Evolutionary conservation across 1,284 basidiomycete species (phyloP).

Genomic region (Trametes polyzona): DNA sequence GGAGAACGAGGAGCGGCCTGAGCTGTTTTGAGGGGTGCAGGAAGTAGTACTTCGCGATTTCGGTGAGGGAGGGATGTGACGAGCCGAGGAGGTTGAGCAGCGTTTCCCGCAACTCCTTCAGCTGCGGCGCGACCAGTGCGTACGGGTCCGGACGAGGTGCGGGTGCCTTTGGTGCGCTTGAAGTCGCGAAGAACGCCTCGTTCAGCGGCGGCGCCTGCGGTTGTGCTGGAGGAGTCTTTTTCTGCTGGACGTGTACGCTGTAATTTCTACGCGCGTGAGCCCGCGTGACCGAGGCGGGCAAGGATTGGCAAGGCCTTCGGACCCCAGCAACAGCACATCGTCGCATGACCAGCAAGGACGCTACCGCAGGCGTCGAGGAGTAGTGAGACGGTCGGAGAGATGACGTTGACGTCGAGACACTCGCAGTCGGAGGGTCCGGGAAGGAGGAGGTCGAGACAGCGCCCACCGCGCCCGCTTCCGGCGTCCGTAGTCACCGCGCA

Average conservation of each 20-base stretch:
- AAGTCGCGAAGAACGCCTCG: conserved; percentile 19
- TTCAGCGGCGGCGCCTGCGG: conserved; percentile 19
- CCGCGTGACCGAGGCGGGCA: conserved; percentile 31
- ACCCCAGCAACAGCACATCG: conserved; percentile 37
- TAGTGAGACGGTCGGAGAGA: conserved; percentile 4
- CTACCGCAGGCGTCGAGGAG: conserved; percentile 25
- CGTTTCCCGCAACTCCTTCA: conserved; percentile 74
- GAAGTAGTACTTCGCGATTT: conserved; percentile 95
- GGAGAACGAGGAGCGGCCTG: conserved; percentile 87
- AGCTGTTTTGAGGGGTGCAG: conserved; percentile 88
- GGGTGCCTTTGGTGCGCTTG: conserved; percentile 21
- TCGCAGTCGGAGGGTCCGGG: conserved; percentile 3
- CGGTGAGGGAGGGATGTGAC: conserved; percentile 85
- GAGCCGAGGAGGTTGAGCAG: conserved; percentile 86
- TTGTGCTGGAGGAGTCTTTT: conserved; percentile 24
- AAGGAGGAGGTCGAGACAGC: conserved; percentile 12
- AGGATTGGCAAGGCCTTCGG: conserved; percentile 28
- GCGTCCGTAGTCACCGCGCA: not conserved
- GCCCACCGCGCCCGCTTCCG: conserved; percentile 9
- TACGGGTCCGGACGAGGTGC: conserved; percentile 60
- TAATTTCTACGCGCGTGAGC: conserved; percentile 31
- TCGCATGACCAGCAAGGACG: conserved; percentile 41
- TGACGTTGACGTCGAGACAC: conserved; percentile 8
- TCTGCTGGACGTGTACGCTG: conserved; percentile 35
- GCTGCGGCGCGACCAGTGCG: conserved; percentile 71